Evolutionary conservation across 768 basidiomycete genomes (phyloP), one percentile per base, ranked within the genome.

Genomic region (Vararia minispora): DNA sequence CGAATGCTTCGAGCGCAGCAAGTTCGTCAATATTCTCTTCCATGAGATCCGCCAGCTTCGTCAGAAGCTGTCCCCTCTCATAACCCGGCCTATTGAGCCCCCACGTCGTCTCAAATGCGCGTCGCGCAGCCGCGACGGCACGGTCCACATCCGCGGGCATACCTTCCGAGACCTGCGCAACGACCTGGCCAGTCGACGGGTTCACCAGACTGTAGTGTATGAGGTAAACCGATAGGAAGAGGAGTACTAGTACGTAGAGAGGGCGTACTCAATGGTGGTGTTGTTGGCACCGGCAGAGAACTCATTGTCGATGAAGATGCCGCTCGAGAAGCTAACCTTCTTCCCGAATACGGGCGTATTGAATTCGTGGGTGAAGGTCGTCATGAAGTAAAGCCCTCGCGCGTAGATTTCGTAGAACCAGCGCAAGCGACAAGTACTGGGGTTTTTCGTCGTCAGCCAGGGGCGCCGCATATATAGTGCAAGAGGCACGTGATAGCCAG

Each of bases 311-410:
- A 35, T 35, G 34, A 35, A 35, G 22, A 35, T 50, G 22, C 83
- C 80, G 3, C 81, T 80, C 48, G 63, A 60, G 44, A 83, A 60
- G 6, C 62, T 62, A 14, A 66, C 62, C 33, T 63, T 61, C n/a
- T 75, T 77, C 57, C 74, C 79, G 72, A 59, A 81, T 42, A 60
- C 45, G 29, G 61, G 62, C 6, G 68, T 70, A 33, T 77, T 56
- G 46, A 79, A 79, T 13, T 63, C 56, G 59, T 79, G 58, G 9
- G 53, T 50, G 58, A 67, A 73, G n/a, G n/a, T n/a, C 17, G 57
- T 56, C 28, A 53, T 35, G n/a, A n/a, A n/a, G n/a, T n/a, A n/a
- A n/a, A n/a, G n/a, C n/a, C n/a, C n/a, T n/a, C n/a, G n/a, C n/a
- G n/a, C n/a, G n/a, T n/a, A n/a, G n/a, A n/a, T n/a, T n/a, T n/a